Conservation (phyloP, 306 rosid genomes). For the Begonia masoniana region DNA sequence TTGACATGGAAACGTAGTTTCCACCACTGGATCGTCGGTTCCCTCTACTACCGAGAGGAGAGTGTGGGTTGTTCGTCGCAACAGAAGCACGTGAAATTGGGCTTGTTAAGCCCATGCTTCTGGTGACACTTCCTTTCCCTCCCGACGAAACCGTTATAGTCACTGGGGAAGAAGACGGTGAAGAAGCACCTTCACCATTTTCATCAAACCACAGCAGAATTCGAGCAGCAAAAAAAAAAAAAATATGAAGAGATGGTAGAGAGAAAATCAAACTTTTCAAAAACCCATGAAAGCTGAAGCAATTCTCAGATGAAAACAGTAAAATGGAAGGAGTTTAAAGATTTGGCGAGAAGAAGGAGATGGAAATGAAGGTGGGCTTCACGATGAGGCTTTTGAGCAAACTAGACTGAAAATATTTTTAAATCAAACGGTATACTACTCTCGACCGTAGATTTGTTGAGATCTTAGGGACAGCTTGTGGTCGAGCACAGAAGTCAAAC, state of each 20-base stretch:
- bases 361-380: too few species aligned
- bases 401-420: too few species aligned
- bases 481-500: too few species aligned
- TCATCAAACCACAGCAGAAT: neutral
- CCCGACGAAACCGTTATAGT: conserved; percentile 63
- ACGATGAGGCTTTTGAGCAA: conserved; percentile 9
- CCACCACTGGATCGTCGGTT: conserved; percentile 23
- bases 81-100: conserved; percentile 53
- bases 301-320: neutral
- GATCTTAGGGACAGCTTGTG: too few species aligned
- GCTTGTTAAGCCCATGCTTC: conserved; percentile 66
- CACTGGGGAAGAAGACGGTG: conserved; percentile 83
- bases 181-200: conserved; percentile 53
- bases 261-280: neutral
- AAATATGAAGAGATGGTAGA: conserved; percentile 2
- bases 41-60: conserved; percentile 44
- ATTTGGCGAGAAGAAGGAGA: neutral
- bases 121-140: conserved; percentile 34
- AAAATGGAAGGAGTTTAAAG: neutral
- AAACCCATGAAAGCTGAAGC: conserved; percentile 14
- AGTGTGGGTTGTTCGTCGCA: conserved; percentile 43
- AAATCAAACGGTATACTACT: too few species aligned
- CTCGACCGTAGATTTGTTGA: too few species aligned
- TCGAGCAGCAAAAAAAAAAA: neutral
- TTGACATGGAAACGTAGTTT: conserved; percentile 22